A percentile compares a stretch with the other conserved stretches of the same genome.
These are phyloP conservation scores for Rhodomyrtus tomentosa DNA, from an alignment of 345 rosid genomes.

Conservation along the genomic window DNA sequence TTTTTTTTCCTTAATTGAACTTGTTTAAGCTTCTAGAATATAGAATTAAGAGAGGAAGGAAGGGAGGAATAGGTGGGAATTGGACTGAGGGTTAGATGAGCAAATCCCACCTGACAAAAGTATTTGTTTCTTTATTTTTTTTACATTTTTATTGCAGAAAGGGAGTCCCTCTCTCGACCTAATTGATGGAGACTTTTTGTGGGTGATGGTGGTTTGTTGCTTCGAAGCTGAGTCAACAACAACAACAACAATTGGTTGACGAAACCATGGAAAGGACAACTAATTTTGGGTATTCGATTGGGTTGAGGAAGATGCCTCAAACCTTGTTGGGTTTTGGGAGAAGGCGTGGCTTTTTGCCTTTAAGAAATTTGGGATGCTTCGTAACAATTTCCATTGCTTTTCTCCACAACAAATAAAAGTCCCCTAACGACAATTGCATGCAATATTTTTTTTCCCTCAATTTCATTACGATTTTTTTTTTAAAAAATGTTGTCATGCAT, in stretches of 20 bases:
- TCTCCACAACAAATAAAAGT: not conserved
- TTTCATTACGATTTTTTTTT: not conserved
- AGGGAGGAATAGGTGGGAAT: not conserved
- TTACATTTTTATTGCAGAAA: not conserved
- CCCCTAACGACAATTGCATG: accelerated
- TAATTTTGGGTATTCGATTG: not conserved
- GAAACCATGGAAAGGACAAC: not conserved
- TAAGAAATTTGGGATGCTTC: not conserved
- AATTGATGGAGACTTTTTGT: not conserved
- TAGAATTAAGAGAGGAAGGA: not conserved
- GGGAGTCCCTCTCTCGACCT: not conserved
- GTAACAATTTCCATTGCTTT: not conserved
- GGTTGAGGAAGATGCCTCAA: not conserved
- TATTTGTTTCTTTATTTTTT: not conserved
- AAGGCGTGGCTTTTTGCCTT: not conserved
- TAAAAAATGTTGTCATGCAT: not conserved
- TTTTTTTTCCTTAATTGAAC: no score
- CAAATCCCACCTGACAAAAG: not conserved
- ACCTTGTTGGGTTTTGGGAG: not conserved
- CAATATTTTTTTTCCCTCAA: not conserved
- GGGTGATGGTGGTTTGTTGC: not conserved
- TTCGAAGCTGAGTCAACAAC: not conserved
- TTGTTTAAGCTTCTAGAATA: not conserved
- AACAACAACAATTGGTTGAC: not conserved
- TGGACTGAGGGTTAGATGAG: not conserved